Percentiles rank a stretch among this genome's conserved stretches.
These are phyloP conservation scores for Cercophora newfieldiana DNA, from an alignment of 495 filamentous ascomycete species.

Conservation along the genomic window DNA sequence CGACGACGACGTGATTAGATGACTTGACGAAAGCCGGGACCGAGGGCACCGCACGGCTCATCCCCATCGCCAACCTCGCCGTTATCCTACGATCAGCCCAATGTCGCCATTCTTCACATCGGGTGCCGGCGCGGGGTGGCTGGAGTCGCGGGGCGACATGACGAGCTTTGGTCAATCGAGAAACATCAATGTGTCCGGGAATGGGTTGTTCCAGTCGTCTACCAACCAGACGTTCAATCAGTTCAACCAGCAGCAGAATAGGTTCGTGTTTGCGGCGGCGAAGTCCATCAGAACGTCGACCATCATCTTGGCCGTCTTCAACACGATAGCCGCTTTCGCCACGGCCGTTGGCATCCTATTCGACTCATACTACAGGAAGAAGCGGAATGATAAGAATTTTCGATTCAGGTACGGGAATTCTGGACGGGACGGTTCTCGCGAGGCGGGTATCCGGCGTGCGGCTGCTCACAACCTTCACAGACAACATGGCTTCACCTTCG, in stretches of 20 bases:
- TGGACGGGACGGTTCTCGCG: neutral
- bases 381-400: slow-evolving; percentile 34
- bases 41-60: slow-evolving; percentile 44
- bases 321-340: slow-evolving; percentile 48
- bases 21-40: slow-evolving; percentile 45
- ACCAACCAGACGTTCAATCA: slow-evolving; percentile 28
- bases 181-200: slow-evolving; percentile 22
- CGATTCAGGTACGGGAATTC: slow-evolving; percentile 29
- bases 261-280: slow-evolving; percentile 45
- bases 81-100: slow-evolving; percentile 27
- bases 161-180: slow-evolving; percentile 21
- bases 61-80: slow-evolving; percentile 46
- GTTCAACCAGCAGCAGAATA: slow-evolving; percentile 35
- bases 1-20: slow-evolving; percentile 43
- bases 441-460: neutral
- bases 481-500: slow-evolving; percentile 39
- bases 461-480: slow-evolving; percentile 24
- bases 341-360: slow-evolving; percentile 47
- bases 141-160: slow-evolving; percentile 43
- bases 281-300: slow-evolving; percentile 50
- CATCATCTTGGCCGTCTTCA: slow-evolving; percentile 50
- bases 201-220: slow-evolving; percentile 38
- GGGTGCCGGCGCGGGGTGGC: slow-evolving; percentile 39
- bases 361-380: slow-evolving; percentile 42
- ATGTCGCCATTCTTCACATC: slow-evolving; percentile 38